Evolutionary conservation across 2,329 filamentous ascomycete genomes (phyloP).

Genomic region (Xylariaceae sp.): DNA sequence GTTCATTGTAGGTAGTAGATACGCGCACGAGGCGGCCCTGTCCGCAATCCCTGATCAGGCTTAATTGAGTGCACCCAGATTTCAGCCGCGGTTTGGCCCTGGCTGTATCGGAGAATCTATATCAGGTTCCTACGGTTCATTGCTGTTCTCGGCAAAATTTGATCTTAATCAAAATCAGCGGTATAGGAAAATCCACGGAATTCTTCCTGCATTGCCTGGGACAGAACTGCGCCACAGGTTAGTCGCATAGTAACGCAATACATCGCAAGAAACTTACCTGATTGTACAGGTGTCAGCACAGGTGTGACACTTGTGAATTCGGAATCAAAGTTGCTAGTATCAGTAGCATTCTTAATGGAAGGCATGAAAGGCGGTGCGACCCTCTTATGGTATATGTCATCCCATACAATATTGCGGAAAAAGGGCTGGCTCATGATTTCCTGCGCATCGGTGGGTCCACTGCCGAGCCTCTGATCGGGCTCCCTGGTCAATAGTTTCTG

Average conservation of each 20-base stretch:
- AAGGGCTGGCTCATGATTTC: constrained; percentile 99
- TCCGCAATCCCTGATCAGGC: constrained; percentile 2
- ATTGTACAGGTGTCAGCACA: constrained; percentile 93
- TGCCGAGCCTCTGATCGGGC: constrained; percentile 86
- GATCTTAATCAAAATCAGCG: constrained; percentile 71
- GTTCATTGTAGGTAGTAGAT: constrained; percentile 1
- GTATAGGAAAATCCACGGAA: constrained; percentile 99
- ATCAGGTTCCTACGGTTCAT: not conserved
- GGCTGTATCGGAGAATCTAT: constrained; percentile 5
- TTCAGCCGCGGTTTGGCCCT: constrained; percentile 4
- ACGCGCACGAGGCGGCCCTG: not conserved
- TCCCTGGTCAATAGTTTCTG: constrained; percentile 96
- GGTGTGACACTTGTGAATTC: constrained; percentile 98
- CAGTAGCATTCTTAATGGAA: constrained; percentile 82
- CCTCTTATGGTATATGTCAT: constrained; percentile 95
- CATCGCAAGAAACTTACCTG: constrained; percentile 61
- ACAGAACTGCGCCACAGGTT: constrained; percentile 63
- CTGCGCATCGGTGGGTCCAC: constrained; percentile 92
- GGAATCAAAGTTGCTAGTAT: constrained; percentile 99
- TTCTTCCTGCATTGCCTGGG: constrained; percentile 98
- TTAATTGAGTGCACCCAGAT: not conserved
- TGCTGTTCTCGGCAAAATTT: constrained; percentile 3
- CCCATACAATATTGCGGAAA: constrained; percentile 97
- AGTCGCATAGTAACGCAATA: constrained; percentile 22
- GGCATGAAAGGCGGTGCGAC: constrained; percentile 86